phyloP scores from a whole-genome alignment of 805 yeast genomes.

The Komagataella pseudopastoris region DNA sequence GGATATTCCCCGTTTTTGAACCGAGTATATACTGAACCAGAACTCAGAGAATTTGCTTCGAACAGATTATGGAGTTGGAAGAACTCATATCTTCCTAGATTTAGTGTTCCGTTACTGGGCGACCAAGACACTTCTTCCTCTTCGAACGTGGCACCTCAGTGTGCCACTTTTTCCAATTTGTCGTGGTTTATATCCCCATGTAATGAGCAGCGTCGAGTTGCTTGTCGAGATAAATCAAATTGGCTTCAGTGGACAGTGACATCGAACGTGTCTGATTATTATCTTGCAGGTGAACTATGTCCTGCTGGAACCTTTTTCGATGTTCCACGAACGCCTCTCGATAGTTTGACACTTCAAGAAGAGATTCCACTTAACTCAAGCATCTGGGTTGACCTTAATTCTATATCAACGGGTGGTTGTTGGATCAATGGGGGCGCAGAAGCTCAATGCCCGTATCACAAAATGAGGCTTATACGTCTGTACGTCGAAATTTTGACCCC shows the following conservation, averaged over 20 bases:
- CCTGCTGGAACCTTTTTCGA: constrained; percentile 22
- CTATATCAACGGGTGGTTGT: constrained; percentile 58
- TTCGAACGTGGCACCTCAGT: background rate
- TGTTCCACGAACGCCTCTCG: constrained; percentile 36
- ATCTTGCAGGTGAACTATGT: constrained; percentile 24
- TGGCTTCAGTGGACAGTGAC: constrained; percentile 32
- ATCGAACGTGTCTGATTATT: constrained; percentile 23
- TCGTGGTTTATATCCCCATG: background rate
- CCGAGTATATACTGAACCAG: background rate
- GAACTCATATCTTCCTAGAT: background rate
- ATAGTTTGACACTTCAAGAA: constrained; percentile 19
- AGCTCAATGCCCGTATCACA: constrained; percentile 67
- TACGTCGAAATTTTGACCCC: constrained; percentile 58
- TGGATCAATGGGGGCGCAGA: constrained; percentile 80
- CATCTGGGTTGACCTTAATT: constrained; percentile 76
- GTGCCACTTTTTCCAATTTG: background rate
- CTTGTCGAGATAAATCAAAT: constrained; percentile 35
- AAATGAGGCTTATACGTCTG: constrained; percentile 34
- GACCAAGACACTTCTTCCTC: background rate
- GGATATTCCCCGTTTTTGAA: background rate
- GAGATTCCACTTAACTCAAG: constrained; percentile 15
- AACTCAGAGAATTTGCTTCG: background rate
- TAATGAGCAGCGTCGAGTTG: constrained; percentile 17
- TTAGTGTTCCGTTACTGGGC: background rate
- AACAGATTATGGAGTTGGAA: background rate